phyloP scores from a whole-genome alignment of 2,329 filamentous ascomycete genomes.

The Alternaria ventricosa region DNA sequence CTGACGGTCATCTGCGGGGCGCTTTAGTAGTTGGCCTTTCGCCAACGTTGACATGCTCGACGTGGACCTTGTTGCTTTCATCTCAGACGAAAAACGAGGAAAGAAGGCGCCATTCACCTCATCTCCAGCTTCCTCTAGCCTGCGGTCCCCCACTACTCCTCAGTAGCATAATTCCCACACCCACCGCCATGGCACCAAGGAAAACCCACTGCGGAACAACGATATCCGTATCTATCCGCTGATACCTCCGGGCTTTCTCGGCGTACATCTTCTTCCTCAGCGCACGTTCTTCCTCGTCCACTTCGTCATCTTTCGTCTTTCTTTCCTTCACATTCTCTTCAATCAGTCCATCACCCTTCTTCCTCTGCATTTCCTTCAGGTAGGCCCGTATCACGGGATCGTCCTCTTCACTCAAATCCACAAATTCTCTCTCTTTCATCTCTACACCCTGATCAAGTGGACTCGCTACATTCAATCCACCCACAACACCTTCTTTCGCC shows the following conservation, averaged over 20 bases:
- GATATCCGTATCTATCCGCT: neutral
- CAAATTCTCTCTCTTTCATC: constrained; percentile 19
- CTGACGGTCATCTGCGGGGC: neutral
- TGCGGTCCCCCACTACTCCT: constrained; percentile 1
- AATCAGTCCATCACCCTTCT: neutral
- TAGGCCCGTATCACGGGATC: constrained; percentile 35
- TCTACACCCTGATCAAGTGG: constrained; percentile 39
- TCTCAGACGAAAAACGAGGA: neutral
- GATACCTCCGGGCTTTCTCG: neutral
- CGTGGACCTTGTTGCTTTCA: rapidly evolving
- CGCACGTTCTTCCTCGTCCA: neutral
- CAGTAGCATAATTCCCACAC: neutral
- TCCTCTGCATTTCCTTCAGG: constrained; percentile 4
- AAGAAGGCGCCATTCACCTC: rapidly evolving
- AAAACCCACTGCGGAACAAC: constrained; percentile 5
- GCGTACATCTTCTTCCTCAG: constrained; percentile 1
- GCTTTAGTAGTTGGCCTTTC: neutral
- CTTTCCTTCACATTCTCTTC: rapidly evolving
- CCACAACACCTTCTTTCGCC: constrained; percentile 26
- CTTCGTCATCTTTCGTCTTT: neutral
- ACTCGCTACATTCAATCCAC: constrained; percentile 39
- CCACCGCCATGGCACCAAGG: neutral
- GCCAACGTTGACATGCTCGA: neutral
- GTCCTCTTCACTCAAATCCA: constrained; percentile 29
- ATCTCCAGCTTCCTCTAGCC: neutral